Evolutionary conservation across 208 protist genomes (phyloP).

Genomic region (Sergeia podlipaevii): DNA sequence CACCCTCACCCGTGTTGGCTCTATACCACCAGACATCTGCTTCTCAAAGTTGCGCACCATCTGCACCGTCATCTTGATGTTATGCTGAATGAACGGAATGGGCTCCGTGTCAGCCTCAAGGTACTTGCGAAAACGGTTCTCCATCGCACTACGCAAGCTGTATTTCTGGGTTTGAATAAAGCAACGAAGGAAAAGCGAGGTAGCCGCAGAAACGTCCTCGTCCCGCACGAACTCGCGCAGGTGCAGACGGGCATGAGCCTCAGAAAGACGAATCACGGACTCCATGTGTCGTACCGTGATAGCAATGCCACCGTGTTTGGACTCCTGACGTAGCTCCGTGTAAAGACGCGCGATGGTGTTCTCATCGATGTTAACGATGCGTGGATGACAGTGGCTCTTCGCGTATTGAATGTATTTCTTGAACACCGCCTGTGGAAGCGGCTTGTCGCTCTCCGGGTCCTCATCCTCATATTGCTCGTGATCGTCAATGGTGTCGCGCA

Average conservation of each 20-base stretch:
- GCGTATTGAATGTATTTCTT: constrained; percentile 99
- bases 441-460: constrained; percentile 78
- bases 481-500: constrained; percentile 39
- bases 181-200: constrained; percentile 96
- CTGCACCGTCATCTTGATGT: constrained; percentile 77
- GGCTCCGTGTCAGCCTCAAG: constrained; percentile 84
- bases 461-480: constrained; percentile 63
- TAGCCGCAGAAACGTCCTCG: constrained; percentile 98
- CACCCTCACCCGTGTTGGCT: constrained; percentile 73
- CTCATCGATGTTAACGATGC: constrained; percentile 90
- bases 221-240: constrained; percentile 95
- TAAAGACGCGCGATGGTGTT: constrained; percentile 96
- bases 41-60: constrained; percentile 82
- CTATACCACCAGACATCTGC: constrained; percentile 71
- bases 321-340: constrained; percentile 96
- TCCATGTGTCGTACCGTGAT: constrained; percentile 99
- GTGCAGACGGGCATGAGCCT: constrained; percentile 98
- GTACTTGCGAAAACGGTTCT: constrained; percentile 83
- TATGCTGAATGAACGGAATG: constrained; percentile 83
- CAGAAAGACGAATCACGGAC: constrained; percentile 97
- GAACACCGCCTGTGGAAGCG: constrained; percentile 94
- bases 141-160: constrained; percentile 86
- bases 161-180: constrained; percentile 98
- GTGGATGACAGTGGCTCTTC: constrained; percentile 87
- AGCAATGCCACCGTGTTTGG: constrained; percentile 90